Evolutionary conservation across 768 basidiomycete species (phyloP), one percentile per base, ranked within the genome.

Genomic region (Russula olivacea): DNA sequence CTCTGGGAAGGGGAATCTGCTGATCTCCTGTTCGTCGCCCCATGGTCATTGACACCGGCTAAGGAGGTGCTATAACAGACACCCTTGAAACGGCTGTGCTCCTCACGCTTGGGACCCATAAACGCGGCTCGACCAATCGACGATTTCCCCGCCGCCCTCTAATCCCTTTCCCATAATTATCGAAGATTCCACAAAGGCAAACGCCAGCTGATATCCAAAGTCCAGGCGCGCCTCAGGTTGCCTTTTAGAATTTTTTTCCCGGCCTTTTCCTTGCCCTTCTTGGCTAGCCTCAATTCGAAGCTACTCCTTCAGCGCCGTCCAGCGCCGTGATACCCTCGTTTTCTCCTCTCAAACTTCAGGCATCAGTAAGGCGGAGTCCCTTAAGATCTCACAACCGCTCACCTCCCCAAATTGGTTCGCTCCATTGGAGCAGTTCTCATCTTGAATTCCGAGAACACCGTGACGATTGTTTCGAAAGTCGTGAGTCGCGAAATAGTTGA

Each of bases 31-130:
- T 65, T 65, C 55, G 63, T 65, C 52, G 66, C 63, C 63, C 58
- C 58, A 67, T 55, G 40, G 62, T 64, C 65, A 64, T 66, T 67
- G 66, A 67, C 66, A 67, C 66, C 66, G 66, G 66, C 66, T 67
- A 58, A 65, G 36, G 56, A 64, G 56, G 65, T 63, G 57, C 61
- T 63, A 61, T 64, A 59, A 64, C 57, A 58, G 66, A 66, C 63
- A 64, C 63, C 66, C 66, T 65, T 65, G 63, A 61, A 66, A 65
- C 63, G 58, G 66, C 66, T 66, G 55, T 53, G 59, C 58, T 53
- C 56, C 61, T 66, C 65, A 66, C 66, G 63, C 63, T 64, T 64
- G 66, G 50, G 59, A 45, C 38, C 66, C 66, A 61, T 61, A 58
- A 61, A 56, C 64, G 63, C 63, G 64, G 58, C 58, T 64, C 63